These are phyloP conservation scores for Pseudogymnoascus sp. DNA, from an alignment of 2,329 filamentous ascomycete species.

Conservation along the genomic window DNA sequence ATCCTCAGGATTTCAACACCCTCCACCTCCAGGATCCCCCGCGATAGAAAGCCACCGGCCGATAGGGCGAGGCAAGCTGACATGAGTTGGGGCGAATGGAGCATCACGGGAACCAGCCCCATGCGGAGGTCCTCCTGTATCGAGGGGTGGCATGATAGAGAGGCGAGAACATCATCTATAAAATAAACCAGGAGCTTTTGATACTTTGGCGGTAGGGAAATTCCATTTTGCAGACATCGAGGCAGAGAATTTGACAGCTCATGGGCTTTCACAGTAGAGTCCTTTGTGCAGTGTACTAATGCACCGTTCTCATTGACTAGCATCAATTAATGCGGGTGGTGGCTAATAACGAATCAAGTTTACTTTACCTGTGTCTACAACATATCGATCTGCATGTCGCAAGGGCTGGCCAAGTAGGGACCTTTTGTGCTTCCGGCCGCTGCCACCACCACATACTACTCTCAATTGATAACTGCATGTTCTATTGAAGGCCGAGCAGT, in stretches of 20 bases:
- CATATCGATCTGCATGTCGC: neutral
- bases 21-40: slow-evolving; percentile 13
- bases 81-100: slow-evolving; percentile 21
- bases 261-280: neutral
- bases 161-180: slow-evolving; percentile 19
- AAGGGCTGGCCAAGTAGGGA: neutral
- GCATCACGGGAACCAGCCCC: slow-evolving; percentile 17
- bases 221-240: slow-evolving; percentile 19
- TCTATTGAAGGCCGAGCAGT: slow-evolving; percentile 16
- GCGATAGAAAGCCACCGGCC: slow-evolving; percentile 20
- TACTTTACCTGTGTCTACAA: neutral
- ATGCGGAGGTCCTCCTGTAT: slow-evolving; percentile 21
- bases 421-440: neutral
- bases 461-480: slow-evolving; percentile 16
- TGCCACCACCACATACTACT: neutral
- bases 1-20: neutral
- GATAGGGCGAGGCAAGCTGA: slow-evolving; percentile 23
- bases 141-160: slow-evolving; percentile 22
- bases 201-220: slow-evolving; percentile 19
- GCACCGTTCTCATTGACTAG: neutral
- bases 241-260: slow-evolving; percentile 8
- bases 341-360: neutral
- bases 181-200: slow-evolving; percentile 20
- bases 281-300: neutral
- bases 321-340: neutral